Evolutionary conservation across 371 early-diverging fungal species (phyloP).

Genomic region (Lichtheimia hyalospora): DNA sequence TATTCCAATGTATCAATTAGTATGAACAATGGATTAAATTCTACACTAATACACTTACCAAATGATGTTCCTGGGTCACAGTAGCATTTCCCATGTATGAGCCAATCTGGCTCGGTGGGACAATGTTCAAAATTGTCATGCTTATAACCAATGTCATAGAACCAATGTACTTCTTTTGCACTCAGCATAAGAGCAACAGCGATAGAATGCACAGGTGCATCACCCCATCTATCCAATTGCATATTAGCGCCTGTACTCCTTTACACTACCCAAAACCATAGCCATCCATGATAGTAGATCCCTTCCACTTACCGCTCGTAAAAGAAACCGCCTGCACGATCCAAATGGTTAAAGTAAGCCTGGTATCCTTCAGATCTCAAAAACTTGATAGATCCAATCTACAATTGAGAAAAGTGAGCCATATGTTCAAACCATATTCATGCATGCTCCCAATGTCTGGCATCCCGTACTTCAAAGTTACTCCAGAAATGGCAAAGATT

Average conservation of each 20-base stretch:
- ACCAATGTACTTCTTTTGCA: conserved; percentile 85
- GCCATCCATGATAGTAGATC: too few species aligned
- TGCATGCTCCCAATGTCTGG: too few species aligned
- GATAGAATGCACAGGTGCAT: conserved; percentile 95
- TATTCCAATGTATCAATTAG: neutral
- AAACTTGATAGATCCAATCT: conserved; percentile 72
- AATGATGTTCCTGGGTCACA: conserved; percentile 57
- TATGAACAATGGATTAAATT: neutral
- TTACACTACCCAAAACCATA: neutral
- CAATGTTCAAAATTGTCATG: conserved; percentile 76
- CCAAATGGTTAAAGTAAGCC: conserved; percentile 81
- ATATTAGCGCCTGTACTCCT: neutral
- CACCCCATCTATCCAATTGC: conserved; percentile 75
- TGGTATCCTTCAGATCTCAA: conserved; percentile 70
- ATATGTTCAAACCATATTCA: too few species aligned
- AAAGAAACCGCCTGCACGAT: conserved; percentile 87
- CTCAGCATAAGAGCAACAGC: conserved; percentile 84
- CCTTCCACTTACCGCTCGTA: conserved; percentile 74
- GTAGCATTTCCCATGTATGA: conserved; percentile 54
- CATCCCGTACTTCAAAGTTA: conserved; percentile 32
- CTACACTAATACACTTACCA: conserved; percentile 32
- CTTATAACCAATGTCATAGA: conserved; percentile 88
- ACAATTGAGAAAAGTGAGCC: neutral
- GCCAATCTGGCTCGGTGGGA: conserved; percentile 56
- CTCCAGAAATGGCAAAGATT: conserved; percentile 77